Evolutionary conservation across 805 yeast species (phyloP).

Genomic region (Ogataea siamensis): DNA sequence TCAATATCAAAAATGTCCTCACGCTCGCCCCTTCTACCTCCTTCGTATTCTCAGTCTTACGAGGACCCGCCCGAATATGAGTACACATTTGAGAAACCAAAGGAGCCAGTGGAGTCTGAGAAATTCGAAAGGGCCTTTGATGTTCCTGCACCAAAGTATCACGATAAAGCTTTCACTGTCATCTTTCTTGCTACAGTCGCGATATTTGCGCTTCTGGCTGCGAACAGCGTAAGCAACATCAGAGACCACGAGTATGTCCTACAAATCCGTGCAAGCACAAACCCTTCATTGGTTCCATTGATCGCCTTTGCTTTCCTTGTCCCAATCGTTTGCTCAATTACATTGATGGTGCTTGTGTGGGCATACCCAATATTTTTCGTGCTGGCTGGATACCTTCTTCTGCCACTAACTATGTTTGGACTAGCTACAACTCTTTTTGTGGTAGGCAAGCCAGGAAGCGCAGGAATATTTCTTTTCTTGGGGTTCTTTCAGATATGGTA

Average conservation of each 20-base stretch:
- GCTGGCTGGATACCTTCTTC: conserved; percentile 27
- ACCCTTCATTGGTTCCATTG: conserved; percentile 9
- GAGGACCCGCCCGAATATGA: conserved; percentile 29
- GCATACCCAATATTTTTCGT: conserved; percentile 31
- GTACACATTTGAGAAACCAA: conserved; percentile 33
- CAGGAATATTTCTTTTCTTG: conserved; percentile 19
- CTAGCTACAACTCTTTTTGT: conserved; percentile 21
- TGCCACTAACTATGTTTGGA: conserved; percentile 29
- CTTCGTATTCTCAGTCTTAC: conserved; percentile 19
- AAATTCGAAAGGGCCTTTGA: conserved; percentile 69
- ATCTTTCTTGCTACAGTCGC: conserved; percentile 36
- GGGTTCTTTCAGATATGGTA: conserved; percentile 25
- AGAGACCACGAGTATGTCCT: background rate
- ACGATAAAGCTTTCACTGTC: conserved; percentile 71
- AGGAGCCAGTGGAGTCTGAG: conserved; percentile 30
- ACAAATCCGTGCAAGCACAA: conserved; percentile 1
- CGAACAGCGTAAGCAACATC: background rate
- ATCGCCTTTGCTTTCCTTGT: conserved; percentile 15
- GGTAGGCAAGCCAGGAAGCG: conserved; percentile 21
- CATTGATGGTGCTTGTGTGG: conserved; percentile 24
- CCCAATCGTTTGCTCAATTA: conserved; percentile 26
- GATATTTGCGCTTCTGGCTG: conserved; percentile 8
- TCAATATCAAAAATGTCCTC: conserved; percentile 4
- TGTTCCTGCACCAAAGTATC: conserved; percentile 56
- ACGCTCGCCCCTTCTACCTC: conserved; percentile 16